Conservation (phyloP, 2,329 filamentous ascomycete species). For the Exophiala sp. region DNA sequence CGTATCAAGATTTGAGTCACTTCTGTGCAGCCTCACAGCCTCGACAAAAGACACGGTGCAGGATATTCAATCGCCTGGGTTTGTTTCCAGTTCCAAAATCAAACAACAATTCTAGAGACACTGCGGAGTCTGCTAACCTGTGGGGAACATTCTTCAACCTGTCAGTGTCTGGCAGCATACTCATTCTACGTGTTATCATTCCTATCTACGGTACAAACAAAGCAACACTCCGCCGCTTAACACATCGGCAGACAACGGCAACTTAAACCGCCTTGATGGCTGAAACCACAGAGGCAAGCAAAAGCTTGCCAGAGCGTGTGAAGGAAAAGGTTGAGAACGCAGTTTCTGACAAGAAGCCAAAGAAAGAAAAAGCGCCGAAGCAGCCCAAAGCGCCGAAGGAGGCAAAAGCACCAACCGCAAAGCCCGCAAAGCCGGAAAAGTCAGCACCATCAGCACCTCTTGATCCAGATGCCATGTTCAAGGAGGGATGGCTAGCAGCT, state of each 20-base stretch:
- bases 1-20: neutral
- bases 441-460: constrained; percentile 30
- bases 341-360: constrained; percentile 4
- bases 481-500: constrained; percentile 66
- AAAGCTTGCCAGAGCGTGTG: constrained; percentile 30
- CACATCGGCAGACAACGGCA: neutral
- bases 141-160: neutral
- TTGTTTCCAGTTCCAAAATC: too few species aligned
- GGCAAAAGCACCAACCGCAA: constrained; percentile 29
- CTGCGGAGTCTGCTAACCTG: neutral
- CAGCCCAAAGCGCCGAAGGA: constrained; percentile 32
- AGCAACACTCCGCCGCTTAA: neutral
- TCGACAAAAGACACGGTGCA: too few species aligned
- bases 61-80: too few species aligned
- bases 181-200: constrained; percentile 9
- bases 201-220: neutral
- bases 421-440: constrained; percentile 31
- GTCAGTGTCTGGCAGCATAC: neutral
- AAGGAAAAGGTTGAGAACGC: constrained; percentile 33
- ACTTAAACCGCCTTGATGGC: constrained; percentile 17
- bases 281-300: constrained; percentile 18
- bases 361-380: constrained; percentile 43
- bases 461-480: constrained; percentile 65
- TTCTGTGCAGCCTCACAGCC: neutral
- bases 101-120: too few species aligned